Evolutionary conservation across 2,329 filamentous ascomycete species (phyloP).

Genomic region (Venturia carpophila): DNA sequence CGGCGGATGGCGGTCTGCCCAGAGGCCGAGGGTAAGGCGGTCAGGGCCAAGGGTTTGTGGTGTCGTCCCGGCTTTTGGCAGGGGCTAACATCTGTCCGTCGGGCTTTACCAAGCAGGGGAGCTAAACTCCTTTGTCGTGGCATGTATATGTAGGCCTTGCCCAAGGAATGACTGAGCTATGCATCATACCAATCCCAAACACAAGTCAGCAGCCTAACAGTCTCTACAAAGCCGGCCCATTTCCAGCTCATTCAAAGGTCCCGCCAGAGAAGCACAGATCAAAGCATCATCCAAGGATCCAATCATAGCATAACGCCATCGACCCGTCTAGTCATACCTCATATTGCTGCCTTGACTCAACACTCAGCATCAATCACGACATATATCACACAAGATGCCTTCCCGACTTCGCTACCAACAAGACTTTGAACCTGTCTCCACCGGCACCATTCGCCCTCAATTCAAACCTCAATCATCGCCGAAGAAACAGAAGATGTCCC

Average conservation of each 20-base stretch:
- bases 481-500: constrained; percentile 81
- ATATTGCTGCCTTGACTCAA: constrained; percentile 18
- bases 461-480: constrained; percentile 32
- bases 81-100: neutral
- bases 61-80: neutral
- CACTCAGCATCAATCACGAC: constrained; percentile 12
- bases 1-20: neutral
- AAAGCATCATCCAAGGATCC: neutral
- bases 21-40: neutral
- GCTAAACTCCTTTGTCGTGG: constrained; percentile 8
- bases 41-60: neutral
- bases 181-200: neutral
- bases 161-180: neutral
- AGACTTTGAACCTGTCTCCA: constrained; percentile 39
- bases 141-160: neutral
- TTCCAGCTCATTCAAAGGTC: neutral
- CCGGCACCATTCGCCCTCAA: constrained; percentile 37
- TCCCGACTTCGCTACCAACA: constrained; percentile 43
- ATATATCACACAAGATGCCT: constrained; percentile 35
- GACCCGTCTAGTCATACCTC: constrained; percentile 5
- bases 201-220: neutral
- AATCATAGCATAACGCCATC: constrained; percentile 12
- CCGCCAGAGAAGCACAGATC: neutral
- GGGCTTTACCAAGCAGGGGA: neutral
- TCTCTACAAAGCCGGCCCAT: neutral